phyloP scores from a whole-genome alignment of 345 rosid species.

The Raphanus sativus region DNA sequence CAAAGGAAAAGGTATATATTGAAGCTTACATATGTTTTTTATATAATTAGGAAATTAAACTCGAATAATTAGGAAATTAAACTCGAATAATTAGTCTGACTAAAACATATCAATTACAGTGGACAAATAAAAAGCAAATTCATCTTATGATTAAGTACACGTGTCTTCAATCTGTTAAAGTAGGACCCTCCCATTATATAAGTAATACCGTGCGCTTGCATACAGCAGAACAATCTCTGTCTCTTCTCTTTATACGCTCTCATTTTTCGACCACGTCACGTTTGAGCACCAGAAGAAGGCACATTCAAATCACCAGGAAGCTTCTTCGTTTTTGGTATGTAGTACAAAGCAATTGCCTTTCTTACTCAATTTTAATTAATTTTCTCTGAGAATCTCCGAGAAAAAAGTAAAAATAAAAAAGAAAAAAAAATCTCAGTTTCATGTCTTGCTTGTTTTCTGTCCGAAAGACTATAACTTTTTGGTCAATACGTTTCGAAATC shows the following conservation, averaged over 20 bases:
- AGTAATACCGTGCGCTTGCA: not conserved
- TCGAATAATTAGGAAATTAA: not conserved
- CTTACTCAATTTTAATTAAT: too few relatives aligned
- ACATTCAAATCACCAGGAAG: not conserved
- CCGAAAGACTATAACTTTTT: not conserved
- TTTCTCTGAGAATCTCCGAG: not conserved
- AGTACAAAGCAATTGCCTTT: not conserved
- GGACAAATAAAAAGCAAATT: not conserved
- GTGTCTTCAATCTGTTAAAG: conserved; percentile 6
- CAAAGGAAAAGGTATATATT: not conserved
- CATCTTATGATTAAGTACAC: not conserved
- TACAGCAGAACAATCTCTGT: conserved; percentile 14
- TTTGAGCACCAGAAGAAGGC: conserved; percentile 9
- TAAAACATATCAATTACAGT: not conserved
- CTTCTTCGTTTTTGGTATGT: conserved; percentile 37
- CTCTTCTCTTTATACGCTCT: not conserved
- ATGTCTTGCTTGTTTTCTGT: not conserved
- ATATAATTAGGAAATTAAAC: not conserved
- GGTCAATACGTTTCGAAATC: conserved; percentile 21
- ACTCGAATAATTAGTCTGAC: too few relatives aligned
- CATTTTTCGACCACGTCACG: conserved; percentile 20
- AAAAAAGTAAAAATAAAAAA: conserved; percentile 2
- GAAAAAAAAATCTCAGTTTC: conserved; percentile 4
- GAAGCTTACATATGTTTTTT: not conserved
- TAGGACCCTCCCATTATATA: not conserved